phyloP scores from a whole-genome alignment of 495 filamentous ascomycete genomes.

The Penicillium egyptiacum region DNA sequence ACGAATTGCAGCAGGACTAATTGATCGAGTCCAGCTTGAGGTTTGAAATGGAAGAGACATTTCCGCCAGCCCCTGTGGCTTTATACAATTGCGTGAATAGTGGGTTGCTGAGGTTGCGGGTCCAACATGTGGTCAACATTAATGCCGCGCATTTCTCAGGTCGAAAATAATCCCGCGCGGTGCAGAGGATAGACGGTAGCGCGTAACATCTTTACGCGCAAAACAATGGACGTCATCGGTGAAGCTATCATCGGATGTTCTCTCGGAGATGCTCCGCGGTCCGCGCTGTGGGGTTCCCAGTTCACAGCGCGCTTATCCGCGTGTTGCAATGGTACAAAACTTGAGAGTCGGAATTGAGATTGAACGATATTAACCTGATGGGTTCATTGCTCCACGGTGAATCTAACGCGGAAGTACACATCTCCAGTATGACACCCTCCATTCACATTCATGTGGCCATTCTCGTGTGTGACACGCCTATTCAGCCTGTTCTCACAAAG shows the following conservation, averaged over 20 bases:
- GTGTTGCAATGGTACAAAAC: not conserved
- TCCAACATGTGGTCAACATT: conserved; percentile 5
- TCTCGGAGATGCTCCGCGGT: conserved; percentile 20
- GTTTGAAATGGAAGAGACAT: conserved; percentile 6
- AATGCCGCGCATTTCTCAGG: conserved; percentile 4
- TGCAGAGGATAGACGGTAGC: not conserved
- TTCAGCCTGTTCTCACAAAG: conserved; percentile 51
- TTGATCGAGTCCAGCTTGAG: not conserved
- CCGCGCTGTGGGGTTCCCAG: conserved; percentile 27
- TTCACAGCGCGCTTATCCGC: conserved; percentile 26
- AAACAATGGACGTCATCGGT: not conserved
- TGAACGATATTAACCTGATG: not conserved
- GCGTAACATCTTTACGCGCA: not conserved
- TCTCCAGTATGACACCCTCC: conserved; percentile 15
- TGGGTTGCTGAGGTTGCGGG: conserved; percentile 4
- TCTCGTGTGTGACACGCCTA: conserved; percentile 74
- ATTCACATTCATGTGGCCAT: conserved; percentile 65
- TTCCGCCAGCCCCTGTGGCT: not conserved
- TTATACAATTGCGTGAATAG: conserved; percentile 10
- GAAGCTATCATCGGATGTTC: not conserved
- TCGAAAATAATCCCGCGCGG: conserved; percentile 5
- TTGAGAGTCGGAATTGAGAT: not conserved
- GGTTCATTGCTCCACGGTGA: not conserved
- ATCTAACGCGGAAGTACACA: not conserved
- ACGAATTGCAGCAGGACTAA: not conserved